phyloP scores from a whole-genome alignment of 2,329 filamentous ascomycete genomes.

The Emmonsiellopsis sp. region DNA sequence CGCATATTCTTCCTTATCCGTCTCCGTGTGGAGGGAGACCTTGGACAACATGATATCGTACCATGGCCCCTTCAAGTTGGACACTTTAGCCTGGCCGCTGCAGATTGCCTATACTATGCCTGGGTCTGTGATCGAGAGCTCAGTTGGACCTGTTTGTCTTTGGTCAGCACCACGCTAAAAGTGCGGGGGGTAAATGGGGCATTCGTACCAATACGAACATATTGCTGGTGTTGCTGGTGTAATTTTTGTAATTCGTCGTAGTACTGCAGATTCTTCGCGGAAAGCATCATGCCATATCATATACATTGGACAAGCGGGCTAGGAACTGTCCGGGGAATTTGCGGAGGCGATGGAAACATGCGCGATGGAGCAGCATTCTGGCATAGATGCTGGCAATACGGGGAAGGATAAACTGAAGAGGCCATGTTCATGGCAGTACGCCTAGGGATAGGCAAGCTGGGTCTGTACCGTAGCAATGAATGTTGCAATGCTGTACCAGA shows the following conservation, averaged over 20 bases:
- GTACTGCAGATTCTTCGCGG: conserved; percentile 15
- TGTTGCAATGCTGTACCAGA: too few relatives aligned
- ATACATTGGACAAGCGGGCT: conserved; percentile 25
- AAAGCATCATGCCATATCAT: conserved; percentile 19
- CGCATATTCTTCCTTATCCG: conserved; percentile 30
- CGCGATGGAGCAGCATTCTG: conserved; percentile 24
- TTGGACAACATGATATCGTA: conserved; percentile 30
- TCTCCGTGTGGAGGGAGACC: conserved; percentile 30
- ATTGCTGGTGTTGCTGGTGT: conserved; percentile 28
- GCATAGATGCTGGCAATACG: conserved; percentile 11
- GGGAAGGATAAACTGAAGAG: neutral
- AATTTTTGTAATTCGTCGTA: conserved; percentile 20
- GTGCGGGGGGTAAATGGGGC: conserved; percentile 23
- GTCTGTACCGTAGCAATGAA: too few relatives aligned
- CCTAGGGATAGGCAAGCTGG: too few relatives aligned
- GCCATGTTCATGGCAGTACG: too few relatives aligned
- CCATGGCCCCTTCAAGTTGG: conserved; percentile 33
- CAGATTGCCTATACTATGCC: conserved; percentile 28
- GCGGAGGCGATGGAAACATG: conserved; percentile 11
- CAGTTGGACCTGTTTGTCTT: conserved; percentile 24
- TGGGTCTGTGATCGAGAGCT: conserved; percentile 6
- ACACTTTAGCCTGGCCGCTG: conserved; percentile 20
- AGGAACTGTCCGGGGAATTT: conserved; percentile 20
- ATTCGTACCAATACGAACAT: conserved; percentile 27
- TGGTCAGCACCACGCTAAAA: conserved; percentile 5